A percentile compares a stretch with the other conserved stretches of the same genome.
These are phyloP conservation scores for Botrytis tulipae DNA, from an alignment of 2,329 filamentous ascomycete species.

Conservation along the genomic window DNA sequence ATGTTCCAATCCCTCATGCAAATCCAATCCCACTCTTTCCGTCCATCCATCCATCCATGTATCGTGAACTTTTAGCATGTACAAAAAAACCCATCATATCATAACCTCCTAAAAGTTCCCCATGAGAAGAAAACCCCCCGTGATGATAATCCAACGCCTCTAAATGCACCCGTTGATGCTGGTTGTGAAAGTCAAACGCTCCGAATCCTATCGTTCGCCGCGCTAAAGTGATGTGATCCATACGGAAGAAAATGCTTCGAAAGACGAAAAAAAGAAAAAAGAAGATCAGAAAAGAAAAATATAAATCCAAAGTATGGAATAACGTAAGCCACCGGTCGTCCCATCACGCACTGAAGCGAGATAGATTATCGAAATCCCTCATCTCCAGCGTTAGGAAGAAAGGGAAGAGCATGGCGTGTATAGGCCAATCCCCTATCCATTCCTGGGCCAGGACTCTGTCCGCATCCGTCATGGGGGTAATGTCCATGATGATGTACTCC, in stretches of 20 bases:
- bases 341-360: not conserved
- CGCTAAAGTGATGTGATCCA: constrained; percentile 1
- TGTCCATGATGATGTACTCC: not conserved
- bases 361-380: not conserved
- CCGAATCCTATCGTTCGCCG: not conserved
- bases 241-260: not conserved
- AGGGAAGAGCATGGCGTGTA: not conserved
- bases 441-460: constrained; percentile 7
- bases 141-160: not conserved
- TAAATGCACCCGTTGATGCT: not conserved
- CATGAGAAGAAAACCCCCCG: not conserved
- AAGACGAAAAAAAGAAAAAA: not conserved
- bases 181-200: not conserved
- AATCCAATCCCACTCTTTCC: not conserved
- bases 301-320: not conserved
- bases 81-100: not conserved
- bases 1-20: not conserved
- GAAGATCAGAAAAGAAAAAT: not conserved
- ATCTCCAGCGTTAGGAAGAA: not conserved
- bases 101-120: not conserved
- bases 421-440: not conserved
- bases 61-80: constrained; percentile 10
- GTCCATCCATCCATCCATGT: not conserved
- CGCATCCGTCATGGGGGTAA: not conserved
- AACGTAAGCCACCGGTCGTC: not conserved